Evolutionary conservation across 1,139 yeast species (phyloP).

Genomic region (Yamadazyma epiphylla): DNA sequence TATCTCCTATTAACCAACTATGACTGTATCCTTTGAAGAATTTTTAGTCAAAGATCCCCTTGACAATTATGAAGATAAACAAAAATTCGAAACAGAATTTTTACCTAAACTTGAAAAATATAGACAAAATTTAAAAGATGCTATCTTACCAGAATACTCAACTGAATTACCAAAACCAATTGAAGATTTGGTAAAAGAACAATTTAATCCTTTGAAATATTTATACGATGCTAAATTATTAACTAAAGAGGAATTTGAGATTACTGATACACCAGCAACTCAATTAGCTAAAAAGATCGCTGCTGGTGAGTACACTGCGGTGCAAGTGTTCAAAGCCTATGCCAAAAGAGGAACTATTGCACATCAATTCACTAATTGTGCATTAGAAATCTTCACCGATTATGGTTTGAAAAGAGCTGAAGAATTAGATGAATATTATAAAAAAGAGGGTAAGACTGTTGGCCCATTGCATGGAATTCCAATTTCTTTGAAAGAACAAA

Average conservation of each 20-base stretch:
- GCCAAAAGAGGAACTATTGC: conserved; percentile 45
- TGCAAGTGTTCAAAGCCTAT: conserved; percentile 47
- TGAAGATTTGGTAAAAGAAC: conserved; percentile 32
- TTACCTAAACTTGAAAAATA: conserved; percentile 51
- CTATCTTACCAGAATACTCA: conserved; percentile 39
- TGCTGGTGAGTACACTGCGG: conserved; percentile 32
- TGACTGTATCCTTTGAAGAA: conserved; percentile 13
- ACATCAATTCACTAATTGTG: conserved; percentile 36
- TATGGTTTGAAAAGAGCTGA: conserved; percentile 35
- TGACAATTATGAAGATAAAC: conserved; percentile 34
- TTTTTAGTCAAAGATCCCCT: conserved; percentile 32
- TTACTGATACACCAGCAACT: conserved; percentile 44
- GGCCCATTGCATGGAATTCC: conserved; percentile 67
- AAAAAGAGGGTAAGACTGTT: conserved; percentile 51
- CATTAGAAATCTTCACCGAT: conserved; percentile 28
- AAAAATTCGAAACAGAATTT: conserved; percentile 31
- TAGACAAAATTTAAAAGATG: conserved; percentile 36
- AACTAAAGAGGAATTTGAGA: conserved; percentile 39
- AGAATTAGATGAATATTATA: conserved; percentile 35
- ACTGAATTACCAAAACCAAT: conserved; percentile 40
- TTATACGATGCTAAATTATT: conserved; percentile 41
- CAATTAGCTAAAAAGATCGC: conserved; percentile 34
- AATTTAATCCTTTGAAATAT: conserved; percentile 45
- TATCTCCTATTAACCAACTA: not conserved
- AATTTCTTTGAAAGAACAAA: conserved; percentile 49